Base-by-base conservation (phyloP, 1,284 basidiomycete species). In the Rhodotorula sp. region DNA sequence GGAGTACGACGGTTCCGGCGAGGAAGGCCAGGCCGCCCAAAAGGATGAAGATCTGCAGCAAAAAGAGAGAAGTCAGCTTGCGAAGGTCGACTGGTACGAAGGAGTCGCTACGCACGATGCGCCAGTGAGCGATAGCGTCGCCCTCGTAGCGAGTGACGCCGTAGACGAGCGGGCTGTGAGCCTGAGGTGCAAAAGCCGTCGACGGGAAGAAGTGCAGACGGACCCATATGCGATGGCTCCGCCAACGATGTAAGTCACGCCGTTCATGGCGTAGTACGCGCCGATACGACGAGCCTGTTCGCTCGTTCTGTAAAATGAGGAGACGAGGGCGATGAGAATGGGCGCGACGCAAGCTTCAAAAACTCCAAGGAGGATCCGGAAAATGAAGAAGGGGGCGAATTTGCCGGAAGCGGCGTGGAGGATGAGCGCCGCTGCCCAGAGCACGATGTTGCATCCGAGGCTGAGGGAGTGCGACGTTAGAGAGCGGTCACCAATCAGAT, bases 221-320 rank as follows among this genome's bases (percentile, higher is more conserved):
- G 51, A 78, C 77, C 77, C 80, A 76, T 87, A 89, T 61, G 87
- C 87, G 31, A 88, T 83, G 69, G 88, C 86, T 5, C 87, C 87
- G 40, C 88, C 87, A 73, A 88, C 86, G 6, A 88, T 80, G 62
- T 84, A 82, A 0, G 87, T 88, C 16, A 87, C 78, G 24, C 86
- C 85, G 69, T 86, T 87, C 50, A 57, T 47, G 4, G 28, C 18
- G 30, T 28, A 31, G 52, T 26, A 54, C 8, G 30, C 13, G 52
- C 86, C 84, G 28, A 88, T 86, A 24, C 87, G 82, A 20, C 80
- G 83, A 0, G 85, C 85, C 84, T 88, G 87, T 74, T 89, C 87
- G 65, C 86, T 81, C 79, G 87, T 88, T 80, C 85, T 86, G 79
- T 88, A 88, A 77, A 87, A 88, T 84, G 57, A 26, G 9, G 68